Conservation (phyloP, 2,329 filamentous ascomycete genomes). For the Venturia pyrina region DNA sequence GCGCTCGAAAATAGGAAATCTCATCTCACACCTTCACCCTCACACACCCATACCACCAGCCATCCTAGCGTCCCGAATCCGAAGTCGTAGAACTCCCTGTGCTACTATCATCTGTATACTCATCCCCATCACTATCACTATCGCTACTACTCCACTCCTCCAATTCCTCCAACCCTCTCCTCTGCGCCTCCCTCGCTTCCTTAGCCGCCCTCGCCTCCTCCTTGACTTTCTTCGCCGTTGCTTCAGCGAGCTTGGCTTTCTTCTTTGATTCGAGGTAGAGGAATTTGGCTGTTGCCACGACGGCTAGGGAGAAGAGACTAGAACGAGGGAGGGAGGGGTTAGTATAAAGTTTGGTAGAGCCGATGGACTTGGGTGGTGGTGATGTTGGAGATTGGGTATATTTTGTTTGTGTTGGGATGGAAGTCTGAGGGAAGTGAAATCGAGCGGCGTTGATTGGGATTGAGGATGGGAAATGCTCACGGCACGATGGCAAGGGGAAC, state of each 20-base stretch:
- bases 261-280: not conserved
- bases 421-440: no score
- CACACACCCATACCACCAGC: not conserved
- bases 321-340: not conserved
- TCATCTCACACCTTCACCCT: not conserved
- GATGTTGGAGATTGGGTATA: no score
- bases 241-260: not conserved
- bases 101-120: slow-evolving; percentile 11
- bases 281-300: slow-evolving; percentile 1
- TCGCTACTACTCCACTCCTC: not conserved
- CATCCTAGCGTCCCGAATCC: not conserved
- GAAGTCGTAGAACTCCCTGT: not conserved
- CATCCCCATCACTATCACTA: slow-evolving; percentile 13
- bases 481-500: not conserved
- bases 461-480: not conserved
- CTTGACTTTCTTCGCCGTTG: not conserved
- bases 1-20: not conserved
- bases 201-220: not conserved
- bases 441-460: no score
- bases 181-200: slow-evolving; percentile 11
- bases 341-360: not conserved
- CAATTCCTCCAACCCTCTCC: not conserved
- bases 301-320: not conserved
- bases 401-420: no score
- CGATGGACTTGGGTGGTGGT: no score